These are phyloP conservation scores for Aspergillus melleus DNA, from an alignment of 2,329 filamentous ascomycete species.

Conservation along the genomic window DNA sequence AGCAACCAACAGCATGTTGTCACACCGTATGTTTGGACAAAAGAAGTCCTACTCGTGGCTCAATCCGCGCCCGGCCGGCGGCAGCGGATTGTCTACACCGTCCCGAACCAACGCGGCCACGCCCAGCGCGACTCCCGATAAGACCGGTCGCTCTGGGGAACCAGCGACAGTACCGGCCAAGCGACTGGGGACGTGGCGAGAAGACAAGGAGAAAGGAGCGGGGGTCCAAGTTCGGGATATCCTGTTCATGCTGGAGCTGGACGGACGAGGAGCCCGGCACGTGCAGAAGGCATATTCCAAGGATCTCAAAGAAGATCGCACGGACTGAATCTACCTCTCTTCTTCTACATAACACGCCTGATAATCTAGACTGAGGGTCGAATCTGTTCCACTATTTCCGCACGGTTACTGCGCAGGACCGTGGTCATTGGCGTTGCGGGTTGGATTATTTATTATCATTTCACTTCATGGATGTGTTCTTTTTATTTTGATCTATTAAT, in stretches of 20 bases:
- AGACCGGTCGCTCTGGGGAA: conserved; percentile 28
- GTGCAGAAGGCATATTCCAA: conserved; percentile 46
- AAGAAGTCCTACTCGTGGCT: conserved; percentile 53
- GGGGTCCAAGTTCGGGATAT: conserved; percentile 84
- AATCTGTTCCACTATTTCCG: conserved; percentile 8
- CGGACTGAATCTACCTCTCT: conserved; percentile 21
- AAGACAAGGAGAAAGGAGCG: conserved; percentile 73
- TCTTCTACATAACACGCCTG: background rate
- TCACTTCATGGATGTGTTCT: conserved; percentile 2
- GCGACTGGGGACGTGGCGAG: conserved; percentile 72
- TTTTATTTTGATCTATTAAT: conserved; percentile 1
- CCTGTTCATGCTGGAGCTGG: conserved; percentile 74
- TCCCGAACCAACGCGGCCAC: conserved; percentile 33
- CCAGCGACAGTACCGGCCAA: conserved; percentile 50
- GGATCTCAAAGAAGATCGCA: conserved; percentile 42
- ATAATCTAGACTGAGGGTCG: background rate
- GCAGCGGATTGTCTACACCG: conserved; percentile 41
- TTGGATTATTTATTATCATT: background rate
- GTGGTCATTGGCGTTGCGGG: conserved; percentile 27
- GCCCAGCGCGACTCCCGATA: conserved; percentile 31
- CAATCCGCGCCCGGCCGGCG: conserved; percentile 36
- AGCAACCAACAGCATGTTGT: conserved; percentile 64
- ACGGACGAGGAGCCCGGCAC: conserved; percentile 57
- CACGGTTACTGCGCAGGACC: conserved; percentile 25
- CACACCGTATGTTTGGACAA: conserved; percentile 49